Evolutionary conservation across 164 flowering plant genomes (phyloP).

Genomic region (Aristolochia californica): DNA sequence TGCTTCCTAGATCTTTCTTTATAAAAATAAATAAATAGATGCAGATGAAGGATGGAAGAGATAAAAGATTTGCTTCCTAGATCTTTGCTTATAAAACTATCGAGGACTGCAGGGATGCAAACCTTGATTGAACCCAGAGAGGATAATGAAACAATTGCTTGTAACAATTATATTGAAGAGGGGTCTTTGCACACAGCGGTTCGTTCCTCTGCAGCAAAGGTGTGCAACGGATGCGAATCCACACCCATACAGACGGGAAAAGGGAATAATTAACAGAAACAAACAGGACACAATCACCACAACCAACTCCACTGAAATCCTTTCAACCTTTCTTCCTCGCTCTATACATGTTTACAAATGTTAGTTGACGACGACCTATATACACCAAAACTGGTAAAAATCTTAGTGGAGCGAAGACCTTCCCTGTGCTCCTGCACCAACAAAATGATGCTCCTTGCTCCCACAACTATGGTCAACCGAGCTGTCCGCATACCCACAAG

Average conservation of each 20-base stretch:
- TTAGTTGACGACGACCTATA: not conserved
- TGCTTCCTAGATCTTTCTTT: too few relatives aligned
- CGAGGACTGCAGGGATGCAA: too few relatives aligned
- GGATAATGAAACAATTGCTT: too few relatives aligned
- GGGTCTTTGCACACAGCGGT: too few relatives aligned
- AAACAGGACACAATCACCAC: not conserved
- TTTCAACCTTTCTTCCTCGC: not conserved
- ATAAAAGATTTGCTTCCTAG: too few relatives aligned
- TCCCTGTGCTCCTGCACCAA: not conserved
- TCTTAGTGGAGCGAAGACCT: not conserved
- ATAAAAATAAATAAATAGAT: too few relatives aligned
- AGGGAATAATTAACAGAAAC: not conserved
- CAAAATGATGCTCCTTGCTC: not conserved
- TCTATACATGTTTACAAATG: slow-evolving; percentile 4
- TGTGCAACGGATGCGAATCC: not conserved
- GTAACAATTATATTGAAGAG: too few relatives aligned
- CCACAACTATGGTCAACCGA: not conserved
- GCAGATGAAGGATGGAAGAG: too few relatives aligned
- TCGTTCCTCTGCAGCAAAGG: too few relatives aligned
- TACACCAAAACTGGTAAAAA: slow-evolving; percentile 6
- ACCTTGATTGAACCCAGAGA: too few relatives aligned
- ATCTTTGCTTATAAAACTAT: too few relatives aligned
- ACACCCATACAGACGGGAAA: not conserved
- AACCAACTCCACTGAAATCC: not conserved
- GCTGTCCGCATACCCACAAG: not conserved